Percentiles rank a stretch among this genome's conserved stretches.
phyloP scores from a whole-genome alignment of 352 stramenopile genomes.

The Phytophthora palmivora region DNA sequence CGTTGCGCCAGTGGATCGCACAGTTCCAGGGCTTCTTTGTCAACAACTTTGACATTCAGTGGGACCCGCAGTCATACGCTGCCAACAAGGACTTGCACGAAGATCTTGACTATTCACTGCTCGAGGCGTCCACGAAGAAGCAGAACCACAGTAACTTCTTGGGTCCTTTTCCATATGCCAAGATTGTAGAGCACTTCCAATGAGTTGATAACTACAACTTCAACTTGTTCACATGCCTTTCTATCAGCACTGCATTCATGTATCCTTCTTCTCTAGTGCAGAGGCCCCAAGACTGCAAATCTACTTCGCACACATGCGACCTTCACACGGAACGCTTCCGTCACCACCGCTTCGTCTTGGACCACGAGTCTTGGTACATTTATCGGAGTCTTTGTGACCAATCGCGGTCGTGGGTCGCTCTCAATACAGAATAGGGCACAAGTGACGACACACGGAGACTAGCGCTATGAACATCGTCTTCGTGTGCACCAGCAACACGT shows the following conservation, averaged over 20 bases:
- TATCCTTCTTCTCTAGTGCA: not conserved
- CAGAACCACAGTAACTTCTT: constrained; percentile 80
- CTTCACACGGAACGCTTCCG: constrained; percentile 4
- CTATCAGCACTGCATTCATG: no score
- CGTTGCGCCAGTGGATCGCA: constrained; percentile 74
- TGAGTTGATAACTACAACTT: constrained; percentile 8
- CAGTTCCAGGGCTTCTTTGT: constrained; percentile 87
- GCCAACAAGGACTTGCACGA: constrained; percentile 60
- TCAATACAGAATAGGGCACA: constrained; percentile 36
- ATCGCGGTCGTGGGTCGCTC: constrained; percentile 17
- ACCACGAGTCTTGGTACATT: no score
- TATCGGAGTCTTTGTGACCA: constrained; percentile 19
- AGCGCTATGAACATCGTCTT: constrained; percentile 80
- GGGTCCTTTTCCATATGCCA: constrained; percentile 77
- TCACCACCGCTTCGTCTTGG: constrained; percentile 5
- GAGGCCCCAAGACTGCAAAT: constrained; percentile 12
- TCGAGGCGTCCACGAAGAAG: constrained; percentile 68
- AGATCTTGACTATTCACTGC: constrained; percentile 70
- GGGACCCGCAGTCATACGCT: constrained; percentile 70
- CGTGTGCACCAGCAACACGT: constrained; percentile 89
- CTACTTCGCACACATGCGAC: constrained; percentile 19
- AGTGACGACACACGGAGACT: no score
- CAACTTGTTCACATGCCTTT: not conserved
- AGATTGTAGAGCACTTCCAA: constrained; percentile 60
- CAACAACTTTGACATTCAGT: constrained; percentile 83